phyloP scores from a whole-genome alignment of 495 filamentous ascomycete species.

The Lasiosphaeria miniovina region DNA sequence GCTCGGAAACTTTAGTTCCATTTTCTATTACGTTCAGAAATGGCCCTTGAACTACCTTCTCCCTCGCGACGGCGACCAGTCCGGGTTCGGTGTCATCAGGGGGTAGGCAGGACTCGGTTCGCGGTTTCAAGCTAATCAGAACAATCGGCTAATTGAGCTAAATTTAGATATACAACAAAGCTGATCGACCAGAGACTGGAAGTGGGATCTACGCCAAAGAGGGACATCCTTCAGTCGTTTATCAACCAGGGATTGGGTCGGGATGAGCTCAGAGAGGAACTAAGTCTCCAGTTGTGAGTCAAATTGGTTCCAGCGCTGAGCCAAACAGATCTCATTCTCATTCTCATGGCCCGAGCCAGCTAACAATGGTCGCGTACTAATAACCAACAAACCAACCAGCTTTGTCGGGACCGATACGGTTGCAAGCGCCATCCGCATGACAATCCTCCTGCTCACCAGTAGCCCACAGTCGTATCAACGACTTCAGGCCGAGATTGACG shows the following conservation, averaged over 20 bases:
- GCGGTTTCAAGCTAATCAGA: background rate
- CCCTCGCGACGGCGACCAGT: conserved; percentile 19
- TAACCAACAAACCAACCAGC: conserved; percentile 30
- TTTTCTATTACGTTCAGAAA: conserved; percentile 47
- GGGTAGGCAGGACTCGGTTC: conserved; percentile 12
- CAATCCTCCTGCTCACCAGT: conserved; percentile 52
- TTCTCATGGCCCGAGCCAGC: conserved; percentile 8
- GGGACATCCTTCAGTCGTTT: conserved; percentile 44
- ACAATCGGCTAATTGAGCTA: background rate
- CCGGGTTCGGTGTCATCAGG: conserved; percentile 19
- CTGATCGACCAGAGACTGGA: conserved; percentile 29
- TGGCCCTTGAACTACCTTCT: conserved; percentile 24
- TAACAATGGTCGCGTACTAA: background rate
- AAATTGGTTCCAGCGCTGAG: conserved; percentile 37
- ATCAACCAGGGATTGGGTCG: conserved; percentile 39
- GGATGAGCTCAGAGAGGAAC: conserved; percentile 40
- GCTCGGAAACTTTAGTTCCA: conserved; percentile 50
- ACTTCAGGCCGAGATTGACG: conserved; percentile 57
- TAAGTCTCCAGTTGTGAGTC: conserved; percentile 41
- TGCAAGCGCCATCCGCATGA: conserved; percentile 52
- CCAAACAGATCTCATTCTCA: conserved; percentile 39
- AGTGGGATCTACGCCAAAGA: conserved; percentile 18
- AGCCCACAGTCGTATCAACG: conserved; percentile 45
- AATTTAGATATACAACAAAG: background rate
- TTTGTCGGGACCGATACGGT: conserved; percentile 67